phyloP scores from a whole-genome alignment of 2,329 filamentous ascomycete genomes.

The Pseudogymnoascus sp. region DNA sequence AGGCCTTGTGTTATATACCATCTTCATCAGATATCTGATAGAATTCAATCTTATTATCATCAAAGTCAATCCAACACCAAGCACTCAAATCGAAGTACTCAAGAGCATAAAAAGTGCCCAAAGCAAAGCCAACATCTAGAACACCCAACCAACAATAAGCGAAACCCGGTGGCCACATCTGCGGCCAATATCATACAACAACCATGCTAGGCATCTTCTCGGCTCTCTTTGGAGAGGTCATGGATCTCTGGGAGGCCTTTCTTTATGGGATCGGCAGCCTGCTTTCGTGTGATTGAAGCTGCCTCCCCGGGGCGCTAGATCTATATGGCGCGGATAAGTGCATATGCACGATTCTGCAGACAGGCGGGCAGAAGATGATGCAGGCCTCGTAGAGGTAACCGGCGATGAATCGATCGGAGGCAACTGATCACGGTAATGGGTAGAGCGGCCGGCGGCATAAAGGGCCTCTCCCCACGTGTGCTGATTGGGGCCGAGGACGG shows the following conservation, averaged over 20 bases:
- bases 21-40: neutral
- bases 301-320: neutral
- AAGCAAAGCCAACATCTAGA: neutral
- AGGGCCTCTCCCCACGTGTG: neutral
- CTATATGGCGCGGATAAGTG: neutral
- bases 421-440: neutral
- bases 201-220: conserved; percentile 20
- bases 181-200: conserved; percentile 3
- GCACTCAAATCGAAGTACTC: neutral
- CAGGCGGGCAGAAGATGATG: neutral
- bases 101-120: neutral
- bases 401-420: neutral
- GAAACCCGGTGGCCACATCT: neutral
- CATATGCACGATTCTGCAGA: conserved; percentile 6
- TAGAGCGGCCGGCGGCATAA: neutral
- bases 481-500: neutral
- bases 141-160: neutral
- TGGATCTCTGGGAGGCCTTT: conserved; percentile 23
- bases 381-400: neutral
- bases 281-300: neutral
- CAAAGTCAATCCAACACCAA: neutral
- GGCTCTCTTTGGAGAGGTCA: conserved; percentile 20
- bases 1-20: neutral
- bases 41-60: neutral
- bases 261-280: conserved; percentile 17